Conservation (phyloP, 202 grass and related monocot genomes). For the Sporobolus alterniflorus region DNA sequence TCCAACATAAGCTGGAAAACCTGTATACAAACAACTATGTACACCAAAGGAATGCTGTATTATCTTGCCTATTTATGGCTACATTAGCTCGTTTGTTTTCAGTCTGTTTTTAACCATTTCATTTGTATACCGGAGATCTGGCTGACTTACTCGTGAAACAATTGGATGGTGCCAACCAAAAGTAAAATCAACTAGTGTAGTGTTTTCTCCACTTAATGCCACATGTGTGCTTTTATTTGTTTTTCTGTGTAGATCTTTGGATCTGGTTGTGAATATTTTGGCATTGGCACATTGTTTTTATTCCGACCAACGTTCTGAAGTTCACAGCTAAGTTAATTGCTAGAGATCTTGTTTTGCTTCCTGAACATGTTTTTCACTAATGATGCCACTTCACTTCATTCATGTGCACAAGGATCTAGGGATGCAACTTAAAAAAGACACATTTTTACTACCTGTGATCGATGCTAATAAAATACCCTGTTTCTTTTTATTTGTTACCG, state of each 20-base stretch:
- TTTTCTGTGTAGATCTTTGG: slow-evolving; percentile 12
- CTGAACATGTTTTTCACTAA: too few relatives aligned
- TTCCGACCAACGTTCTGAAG: too few relatives aligned
- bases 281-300: not conserved
- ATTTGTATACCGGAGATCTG: slow-evolving; percentile 41
- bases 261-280: not conserved
- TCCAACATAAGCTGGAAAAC: slow-evolving; percentile 74
- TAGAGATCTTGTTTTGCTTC: too few relatives aligned
- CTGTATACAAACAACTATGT: slow-evolving; percentile 59
- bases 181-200: slow-evolving; percentile 7
- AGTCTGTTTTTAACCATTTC: slow-evolving; percentile 35
- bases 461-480: too few relatives aligned
- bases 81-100: slow-evolving; percentile 44
- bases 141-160: slow-evolving; percentile 36
- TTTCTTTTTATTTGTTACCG: too few relatives aligned
- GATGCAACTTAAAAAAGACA: too few relatives aligned
- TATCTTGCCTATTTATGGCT: not conserved
- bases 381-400: too few relatives aligned
- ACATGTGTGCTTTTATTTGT: not conserved
- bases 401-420: too few relatives aligned
- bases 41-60: slow-evolving; percentile 49
- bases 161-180: slow-evolving; percentile 26
- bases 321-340: too few relatives aligned
- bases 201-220: not conserved
- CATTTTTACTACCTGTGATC: too few relatives aligned